Evolutionary conservation across 495 filamentous ascomycete species (phyloP).

Genomic region (Lophium mytilinum): DNA sequence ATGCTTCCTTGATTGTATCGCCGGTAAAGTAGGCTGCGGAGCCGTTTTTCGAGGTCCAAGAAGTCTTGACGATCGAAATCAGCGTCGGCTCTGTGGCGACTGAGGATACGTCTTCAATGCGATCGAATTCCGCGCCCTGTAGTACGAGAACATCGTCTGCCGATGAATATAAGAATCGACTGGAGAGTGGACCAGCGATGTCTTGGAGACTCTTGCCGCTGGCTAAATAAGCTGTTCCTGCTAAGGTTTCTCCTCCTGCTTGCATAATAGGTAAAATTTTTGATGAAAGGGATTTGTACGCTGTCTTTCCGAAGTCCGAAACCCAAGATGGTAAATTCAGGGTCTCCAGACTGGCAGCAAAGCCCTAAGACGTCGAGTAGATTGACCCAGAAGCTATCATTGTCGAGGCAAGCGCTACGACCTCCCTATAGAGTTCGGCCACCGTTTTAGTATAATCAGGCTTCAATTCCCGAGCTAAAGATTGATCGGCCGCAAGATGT

Average conservation of each 20-base stretch:
- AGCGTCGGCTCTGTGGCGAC: too few species aligned
- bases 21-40: too few species aligned
- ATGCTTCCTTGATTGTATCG: neutral
- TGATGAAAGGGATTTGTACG: too few species aligned
- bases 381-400: neutral
- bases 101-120: neutral
- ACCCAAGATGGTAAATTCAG: neutral
- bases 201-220: too few species aligned
- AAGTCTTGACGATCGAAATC: too few species aligned
- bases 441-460: neutral
- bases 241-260: too few species aligned
- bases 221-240: too few species aligned
- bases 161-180: too few species aligned
- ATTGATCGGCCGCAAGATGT: neutral
- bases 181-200: too few species aligned
- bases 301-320: neutral
- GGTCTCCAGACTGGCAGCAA: neutral
- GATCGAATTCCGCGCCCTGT: neutral
- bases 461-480: neutral
- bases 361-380: neutral
- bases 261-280: too few species aligned
- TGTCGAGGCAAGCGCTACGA: neutral
- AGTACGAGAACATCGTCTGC: neutral
- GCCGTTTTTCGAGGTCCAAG: too few species aligned
- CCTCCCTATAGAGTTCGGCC: neutral